Evolutionary conservation across 176 grass and related monocot genomes (phyloP).

Genomic region (Otatea glauca): DNA sequence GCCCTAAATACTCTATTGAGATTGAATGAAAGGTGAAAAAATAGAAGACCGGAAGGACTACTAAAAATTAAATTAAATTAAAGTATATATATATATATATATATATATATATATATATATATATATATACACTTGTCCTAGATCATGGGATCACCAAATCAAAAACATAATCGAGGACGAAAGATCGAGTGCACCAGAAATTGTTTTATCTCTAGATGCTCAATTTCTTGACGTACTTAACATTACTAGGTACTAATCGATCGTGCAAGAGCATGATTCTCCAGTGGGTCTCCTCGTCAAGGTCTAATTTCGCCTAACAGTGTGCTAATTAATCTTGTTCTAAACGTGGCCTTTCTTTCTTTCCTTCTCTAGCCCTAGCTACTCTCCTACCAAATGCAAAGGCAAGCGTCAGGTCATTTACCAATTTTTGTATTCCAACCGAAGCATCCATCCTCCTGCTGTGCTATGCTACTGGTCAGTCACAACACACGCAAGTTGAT

Average conservation of each 20-base stretch:
- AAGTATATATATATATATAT: no score
- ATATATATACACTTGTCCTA: no score
- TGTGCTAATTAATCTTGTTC: constrained; percentile 30
- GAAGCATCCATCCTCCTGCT: constrained; percentile 43
- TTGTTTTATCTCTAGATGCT: neutral
- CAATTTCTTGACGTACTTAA: neutral
- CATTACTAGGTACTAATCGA: no score
- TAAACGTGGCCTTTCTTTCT: constrained; percentile 45
- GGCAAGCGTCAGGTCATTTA: neutral
- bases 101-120: no score
- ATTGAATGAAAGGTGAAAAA: neutral
- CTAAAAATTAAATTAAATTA: no score
- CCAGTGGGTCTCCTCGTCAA: constrained; percentile 3
- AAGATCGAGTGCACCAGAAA: neutral
- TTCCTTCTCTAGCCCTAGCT: neutral
- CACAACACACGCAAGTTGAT: neutral
- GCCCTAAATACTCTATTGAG: neutral
- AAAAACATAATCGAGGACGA: neutral
- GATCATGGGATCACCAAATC: neutral
- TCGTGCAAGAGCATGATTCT: no score
- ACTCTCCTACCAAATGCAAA: neutral
- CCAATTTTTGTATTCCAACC: constrained; percentile 29
- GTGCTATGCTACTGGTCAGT: neutral
- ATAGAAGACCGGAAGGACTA: neutral
- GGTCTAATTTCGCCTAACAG: constrained; percentile 42